phyloP scores from a whole-genome alignment of 2,329 filamentous ascomycete species.

The Scorias spongiosa region DNA sequence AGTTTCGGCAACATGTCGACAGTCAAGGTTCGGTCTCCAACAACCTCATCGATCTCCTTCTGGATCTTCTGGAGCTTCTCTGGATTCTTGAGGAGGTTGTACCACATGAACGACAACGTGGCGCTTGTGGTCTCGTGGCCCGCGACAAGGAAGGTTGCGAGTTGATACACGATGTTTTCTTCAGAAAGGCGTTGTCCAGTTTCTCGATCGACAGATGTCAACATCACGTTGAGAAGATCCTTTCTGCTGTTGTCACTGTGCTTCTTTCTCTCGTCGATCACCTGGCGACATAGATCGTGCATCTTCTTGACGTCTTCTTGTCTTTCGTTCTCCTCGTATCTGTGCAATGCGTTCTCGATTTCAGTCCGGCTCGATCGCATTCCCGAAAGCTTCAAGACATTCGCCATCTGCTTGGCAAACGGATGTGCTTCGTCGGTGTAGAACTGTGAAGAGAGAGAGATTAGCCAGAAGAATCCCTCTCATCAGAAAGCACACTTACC shows the following conservation, averaged over 20 bases:
- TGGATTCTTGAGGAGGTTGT: conserved; percentile 38
- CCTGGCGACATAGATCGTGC: conserved; percentile 4
- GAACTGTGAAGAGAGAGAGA: conserved; percentile 52
- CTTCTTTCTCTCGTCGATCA: not conserved
- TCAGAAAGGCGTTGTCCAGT: conserved; percentile 44
- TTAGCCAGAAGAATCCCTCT: conserved; percentile 46
- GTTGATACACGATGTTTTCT: conserved; percentile 49
- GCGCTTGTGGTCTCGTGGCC: conserved; percentile 7
- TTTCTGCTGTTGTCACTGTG: conserved; percentile 3
- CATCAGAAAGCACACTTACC: not conserved
- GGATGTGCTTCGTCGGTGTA: conserved; percentile 53
- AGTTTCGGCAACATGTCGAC: conserved; percentile 35
- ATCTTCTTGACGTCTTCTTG: conserved; percentile 20
- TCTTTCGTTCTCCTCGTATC: conserved; percentile 16
- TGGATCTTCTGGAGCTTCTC: conserved; percentile 34
- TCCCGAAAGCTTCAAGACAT: conserved; percentile 39
- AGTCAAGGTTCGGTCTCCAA: conserved; percentile 32
- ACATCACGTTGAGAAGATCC: conserved; percentile 46
- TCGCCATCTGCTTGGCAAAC: conserved; percentile 54
- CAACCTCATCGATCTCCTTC: conserved; percentile 37
- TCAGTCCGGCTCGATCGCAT: conserved; percentile 33
- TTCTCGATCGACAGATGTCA: conserved; percentile 45
- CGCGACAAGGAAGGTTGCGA: conserved; percentile 51
- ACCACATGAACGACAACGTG: conserved; percentile 29
- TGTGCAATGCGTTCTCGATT: not conserved